Conservation (phyloP, 106 monocot genomes). For the Dendrobium catenatum region DNA sequence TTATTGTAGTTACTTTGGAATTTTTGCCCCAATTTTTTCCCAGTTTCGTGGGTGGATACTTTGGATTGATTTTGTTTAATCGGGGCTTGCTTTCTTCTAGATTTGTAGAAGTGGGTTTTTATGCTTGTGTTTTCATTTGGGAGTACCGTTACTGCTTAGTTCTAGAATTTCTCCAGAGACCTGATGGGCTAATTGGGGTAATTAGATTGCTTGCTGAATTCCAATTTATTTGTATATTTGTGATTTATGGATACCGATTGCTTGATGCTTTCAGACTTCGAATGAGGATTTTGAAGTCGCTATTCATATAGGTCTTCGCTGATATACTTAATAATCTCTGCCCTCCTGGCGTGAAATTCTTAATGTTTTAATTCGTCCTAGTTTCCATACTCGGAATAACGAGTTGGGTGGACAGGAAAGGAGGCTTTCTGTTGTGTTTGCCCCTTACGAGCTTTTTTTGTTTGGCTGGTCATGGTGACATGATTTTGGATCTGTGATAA, state of each 20-base stretch:
- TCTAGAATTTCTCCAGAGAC: neutral
- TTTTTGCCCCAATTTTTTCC: neutral
- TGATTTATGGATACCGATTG: neutral
- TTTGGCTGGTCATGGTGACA: too few species aligned
- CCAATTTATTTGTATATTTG: too few species aligned
- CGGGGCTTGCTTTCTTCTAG: neutral
- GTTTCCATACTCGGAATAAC: neutral
- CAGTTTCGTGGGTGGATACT: neutral
- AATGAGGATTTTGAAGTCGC: neutral
- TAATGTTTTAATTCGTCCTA: neutral
- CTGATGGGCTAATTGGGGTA: neutral
- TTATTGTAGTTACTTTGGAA: neutral
- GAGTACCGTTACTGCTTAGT: neutral
- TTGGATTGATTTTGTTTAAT: neutral
- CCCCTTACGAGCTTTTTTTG: too few species aligned
- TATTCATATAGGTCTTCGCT: neutral
- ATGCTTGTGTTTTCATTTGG: neutral
- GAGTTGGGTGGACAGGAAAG: neutral
- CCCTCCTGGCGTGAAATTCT: neutral
- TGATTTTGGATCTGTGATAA: neutral
- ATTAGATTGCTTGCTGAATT: neutral
- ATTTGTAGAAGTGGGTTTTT: conserved; percentile 1
- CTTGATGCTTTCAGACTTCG: neutral
- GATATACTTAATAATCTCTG: neutral
- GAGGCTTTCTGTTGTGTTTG: too few species aligned